phyloP scores from a whole-genome alignment of 768 basidiomycete genomes.

The Amanita rubescens region DNA sequence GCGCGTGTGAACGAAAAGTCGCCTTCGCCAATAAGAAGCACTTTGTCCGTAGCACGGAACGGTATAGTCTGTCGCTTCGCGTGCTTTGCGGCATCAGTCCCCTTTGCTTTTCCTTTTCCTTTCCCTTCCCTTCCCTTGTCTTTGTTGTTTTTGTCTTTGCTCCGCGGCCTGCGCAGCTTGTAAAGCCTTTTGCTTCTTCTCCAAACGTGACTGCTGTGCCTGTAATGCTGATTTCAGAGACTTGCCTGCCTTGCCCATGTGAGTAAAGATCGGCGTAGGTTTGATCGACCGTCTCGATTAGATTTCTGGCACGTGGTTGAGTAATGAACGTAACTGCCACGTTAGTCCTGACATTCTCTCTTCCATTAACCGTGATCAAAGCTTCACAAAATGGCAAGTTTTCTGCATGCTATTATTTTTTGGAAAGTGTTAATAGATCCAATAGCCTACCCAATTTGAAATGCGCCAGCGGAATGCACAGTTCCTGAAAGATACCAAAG shows the following conservation, averaged over 20 bases:
- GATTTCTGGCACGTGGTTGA: background rate
- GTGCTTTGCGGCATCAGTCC: no score
- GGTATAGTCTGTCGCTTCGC: conserved; percentile 47
- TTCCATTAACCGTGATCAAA: conserved; percentile 10
- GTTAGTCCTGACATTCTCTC: conserved; percentile 7
- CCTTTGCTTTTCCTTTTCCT: conserved; percentile 20
- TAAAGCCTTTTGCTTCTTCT: conserved; percentile 48
- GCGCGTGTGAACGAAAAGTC: conserved; percentile 90
- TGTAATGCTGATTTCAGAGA: conserved; percentile 60
- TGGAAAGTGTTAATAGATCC: background rate
- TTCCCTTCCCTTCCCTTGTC: conserved; percentile 34
- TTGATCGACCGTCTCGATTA: background rate
- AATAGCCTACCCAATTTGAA: conserved; percentile 75
- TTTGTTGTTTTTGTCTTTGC: conserved; percentile 33
- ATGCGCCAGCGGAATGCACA: conserved; percentile 74
- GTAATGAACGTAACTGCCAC: conserved; percentile 2
- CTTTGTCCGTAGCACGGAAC: conserved; percentile 55
- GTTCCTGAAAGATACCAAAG: conserved; percentile 65
- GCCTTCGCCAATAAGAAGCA: conserved; percentile 85
- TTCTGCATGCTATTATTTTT: no score
- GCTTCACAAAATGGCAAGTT: conserved; percentile 22
- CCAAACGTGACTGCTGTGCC: conserved; percentile 61
- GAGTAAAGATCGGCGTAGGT: background rate
- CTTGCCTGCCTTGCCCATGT: conserved; percentile 29
- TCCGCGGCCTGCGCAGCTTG: conserved; percentile 48